phyloP scores from a whole-genome alignment of 176 grass and related monocot species.

The Tillandsia leiboldiana region DNA sequence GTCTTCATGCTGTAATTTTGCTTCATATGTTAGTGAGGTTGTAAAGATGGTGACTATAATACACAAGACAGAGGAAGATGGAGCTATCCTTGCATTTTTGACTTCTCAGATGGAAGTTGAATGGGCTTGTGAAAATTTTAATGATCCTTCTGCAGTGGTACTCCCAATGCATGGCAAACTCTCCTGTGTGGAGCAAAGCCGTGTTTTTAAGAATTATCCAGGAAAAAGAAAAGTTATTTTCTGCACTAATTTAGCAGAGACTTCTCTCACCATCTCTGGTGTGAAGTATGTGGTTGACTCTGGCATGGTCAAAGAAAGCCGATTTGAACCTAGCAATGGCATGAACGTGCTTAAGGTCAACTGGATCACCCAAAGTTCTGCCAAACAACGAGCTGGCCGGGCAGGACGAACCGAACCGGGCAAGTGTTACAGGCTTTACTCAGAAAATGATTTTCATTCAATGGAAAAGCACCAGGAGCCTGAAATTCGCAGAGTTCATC shows the following conservation, averaged over 20 bases:
- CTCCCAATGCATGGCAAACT: slow-evolving; percentile 93
- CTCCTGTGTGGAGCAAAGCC: slow-evolving; percentile 57
- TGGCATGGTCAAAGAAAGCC: slow-evolving; percentile 81
- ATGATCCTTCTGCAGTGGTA: slow-evolving; percentile 41
- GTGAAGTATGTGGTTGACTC: slow-evolving; percentile 86
- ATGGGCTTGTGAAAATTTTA: slow-evolving; percentile 76
- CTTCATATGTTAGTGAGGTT: slow-evolving; percentile 71
- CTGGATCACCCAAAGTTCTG: slow-evolving; percentile 81
- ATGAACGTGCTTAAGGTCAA: slow-evolving; percentile 77
- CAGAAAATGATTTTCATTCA: slow-evolving; percentile 62
- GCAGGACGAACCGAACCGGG: slow-evolving; percentile 69
- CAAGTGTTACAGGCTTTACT: slow-evolving; percentile 92
- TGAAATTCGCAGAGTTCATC: slow-evolving; percentile 90
- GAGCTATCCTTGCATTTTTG: slow-evolving; percentile 82
- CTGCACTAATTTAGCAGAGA: slow-evolving; percentile 89
- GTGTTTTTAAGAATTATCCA: slow-evolving; percentile 74
- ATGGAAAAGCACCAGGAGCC: slow-evolving; percentile 93
- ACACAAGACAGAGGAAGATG: slow-evolving; percentile 75
- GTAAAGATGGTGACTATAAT: slow-evolving; percentile 54
- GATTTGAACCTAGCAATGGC: slow-evolving; percentile 58
- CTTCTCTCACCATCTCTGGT: slow-evolving; percentile 75
- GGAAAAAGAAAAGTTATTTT: slow-evolving; percentile 90
- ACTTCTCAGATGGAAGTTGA: slow-evolving; percentile 93
- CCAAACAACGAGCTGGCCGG: slow-evolving; percentile 75
- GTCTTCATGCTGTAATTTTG: slow-evolving; percentile 25